Evolutionary conservation across 2,329 filamentous ascomycete species (phyloP), one percentile per base, ranked within the genome.

Genomic region (Exophiala sp.): DNA sequence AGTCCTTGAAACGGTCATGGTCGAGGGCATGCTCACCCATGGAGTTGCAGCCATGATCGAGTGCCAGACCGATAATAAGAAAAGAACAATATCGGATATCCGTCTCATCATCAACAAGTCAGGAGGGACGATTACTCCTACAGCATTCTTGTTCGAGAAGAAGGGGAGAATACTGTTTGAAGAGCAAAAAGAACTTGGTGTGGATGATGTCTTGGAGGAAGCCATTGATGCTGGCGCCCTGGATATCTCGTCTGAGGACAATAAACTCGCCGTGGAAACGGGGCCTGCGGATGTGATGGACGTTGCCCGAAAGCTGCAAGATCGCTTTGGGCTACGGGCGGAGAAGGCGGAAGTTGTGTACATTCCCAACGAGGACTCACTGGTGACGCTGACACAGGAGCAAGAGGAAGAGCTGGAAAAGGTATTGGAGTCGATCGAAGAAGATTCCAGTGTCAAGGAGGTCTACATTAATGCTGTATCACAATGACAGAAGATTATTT

Each of bases 131-230:
- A 71, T 81, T 1, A 85, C 86, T 5, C 81, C 89, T 0, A 88
- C 87, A 10, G 81, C 80, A 6, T 97, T 91, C 68, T 77, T 95
- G 62, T 98, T 98, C 66, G 78, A 86, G 48, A 86, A 85, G 63
- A 84, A 83, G 52, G 93, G 93, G 1, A 77, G 83, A 45, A 77
- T 89, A 22, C 73, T 83, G 2, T 83, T 96, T 62, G 80, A 82
- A 63, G 72, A 75, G 51, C 57, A 59, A 39, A 55, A 55, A 77
- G 76, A 57, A 74, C 57, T 77, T 10, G 73, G 72, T n/a, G 76
- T 80, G 4, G 80, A 93, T 43, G 83, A 89, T 32, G 79, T 88
- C 19, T 70, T 96, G 35, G 83, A 96, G 59, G 79, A 83, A 46
- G 88, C 87, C 4, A 81, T 97, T 43, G 90, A 96, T 63, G 86